Base-by-base conservation (phyloP, 805 yeast genomes). In the Barnettozyma californica region DNA sequence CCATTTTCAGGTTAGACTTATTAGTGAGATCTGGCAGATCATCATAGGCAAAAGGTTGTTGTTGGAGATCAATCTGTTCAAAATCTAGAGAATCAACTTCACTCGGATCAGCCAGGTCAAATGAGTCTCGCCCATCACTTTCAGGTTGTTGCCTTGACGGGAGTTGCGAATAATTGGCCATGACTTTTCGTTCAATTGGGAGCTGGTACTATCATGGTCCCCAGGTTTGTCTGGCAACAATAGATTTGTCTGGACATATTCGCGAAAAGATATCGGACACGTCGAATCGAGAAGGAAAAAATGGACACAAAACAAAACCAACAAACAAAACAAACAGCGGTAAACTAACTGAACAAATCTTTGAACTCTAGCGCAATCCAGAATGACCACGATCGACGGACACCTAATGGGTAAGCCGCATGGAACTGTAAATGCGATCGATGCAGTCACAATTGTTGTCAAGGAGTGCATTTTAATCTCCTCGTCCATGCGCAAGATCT, bases 391-490 rank as follows among this genome's bases (percentile, higher is more conserved):
- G 10, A 46, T 41, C 33, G 41, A 46, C 29, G 43, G 45, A n/a
- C 45, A 34, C 34, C 36, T 44, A 20, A 19, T 9, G 37, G 29
- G 13, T 46, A 44, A 41, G 38, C 43, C 40, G 21, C 49, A 26
- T 20, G 40, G 36, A 19, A 43, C 37, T 8, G 43, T 43, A 33
- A 53, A 53, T 40, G 69, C 92, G 8, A 74, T 87, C 45, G 91
- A 87, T 65, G 87, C 95, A 13, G 76, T 84, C 48, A 85, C 95
- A 1, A 80, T 92, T 56, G 85, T 89, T 55, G 82, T 89, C 52
- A 86, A 87, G 62, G 98, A 94, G 69, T 89, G 97, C 65, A 85
- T 88, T 60, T 76, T 83, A 49, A 78, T 94, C 45, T 80, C 92
- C 18, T 83, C 95, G 18, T 90, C 94, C 20, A 89, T 94, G 95